Base-by-base conservation (phyloP, 2,329 filamentous ascomycete genomes). In the Cladorrhinum sp. region DNA sequence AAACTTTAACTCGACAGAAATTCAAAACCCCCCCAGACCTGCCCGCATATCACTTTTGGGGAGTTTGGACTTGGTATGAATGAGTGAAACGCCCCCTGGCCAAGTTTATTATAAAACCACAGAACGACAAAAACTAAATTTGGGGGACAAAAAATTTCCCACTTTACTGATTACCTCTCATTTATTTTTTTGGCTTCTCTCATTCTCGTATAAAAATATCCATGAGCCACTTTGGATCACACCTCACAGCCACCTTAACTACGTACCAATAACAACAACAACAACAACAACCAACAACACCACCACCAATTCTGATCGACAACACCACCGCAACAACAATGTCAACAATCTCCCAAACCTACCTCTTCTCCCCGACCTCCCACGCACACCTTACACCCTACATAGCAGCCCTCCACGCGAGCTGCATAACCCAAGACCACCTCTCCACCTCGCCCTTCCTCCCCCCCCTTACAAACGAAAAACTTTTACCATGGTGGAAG, bases 401-500 rank as follows among this genome's bases (percentile, higher is more conserved):
- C 67, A 76, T 88, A 18, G 84, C 83, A 36, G 77, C 79, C 52
- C 76, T 88, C 23, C 85, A 87, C 65, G 80, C 78, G 61, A 77
- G 79, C 14, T 86, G 84, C 73, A 85, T 88, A 69, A 81, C 80
- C 3, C 74, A 79, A 62, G 84, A 85, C 72, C 76, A 79, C 68
- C 82, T 80, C 64, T 20, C 54, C 23, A n/a, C 20, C 33, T 77
- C 84, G 36, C 82, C 79, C 3, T 88, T 87, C 69, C 75, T 85
- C 14, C 82, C 83, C n/a, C 85, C 85, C 0, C 73, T 87, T 33
- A 79, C 79, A 53, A 77, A 83, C 68, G 75, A 80, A 39, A 83
- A 83, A 68, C 80, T 88, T 42, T 73, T 83, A 28, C 66, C 74
- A 8, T 87, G 80, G 77, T 88, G 85, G 85, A 79, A 80, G 67